Conservation (phyloP, 176 grass and related monocot genomes). For the Musa schizocarpa region DNA sequence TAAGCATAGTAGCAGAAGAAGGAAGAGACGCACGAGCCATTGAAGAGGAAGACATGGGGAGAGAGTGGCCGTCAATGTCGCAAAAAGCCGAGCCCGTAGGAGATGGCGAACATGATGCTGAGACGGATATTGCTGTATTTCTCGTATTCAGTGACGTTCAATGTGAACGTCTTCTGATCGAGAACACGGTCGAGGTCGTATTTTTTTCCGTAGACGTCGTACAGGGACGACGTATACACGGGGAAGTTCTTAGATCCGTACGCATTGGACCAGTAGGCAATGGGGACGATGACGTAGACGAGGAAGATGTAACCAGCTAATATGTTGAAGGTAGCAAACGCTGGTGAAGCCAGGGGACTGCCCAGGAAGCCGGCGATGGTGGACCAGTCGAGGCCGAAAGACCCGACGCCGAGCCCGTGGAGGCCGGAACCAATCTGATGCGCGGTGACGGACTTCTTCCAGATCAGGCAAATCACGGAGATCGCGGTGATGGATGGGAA, state of each 20-base stretch:
- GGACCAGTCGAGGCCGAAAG: too few species aligned
- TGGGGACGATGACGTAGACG: too few species aligned
- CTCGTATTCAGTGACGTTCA: conserved; percentile 51
- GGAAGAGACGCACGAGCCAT: conserved; percentile 15
- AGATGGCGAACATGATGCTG: conserved; percentile 4
- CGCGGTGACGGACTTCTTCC: too few species aligned
- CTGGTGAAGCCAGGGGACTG: too few species aligned
- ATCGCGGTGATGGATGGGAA: too few species aligned
- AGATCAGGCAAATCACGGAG: too few species aligned
- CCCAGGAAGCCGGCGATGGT: too few species aligned
- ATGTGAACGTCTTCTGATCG: conserved; percentile 36
- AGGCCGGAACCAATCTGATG: too few species aligned
- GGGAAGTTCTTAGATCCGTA: conserved; percentile 23
- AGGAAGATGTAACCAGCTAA: too few species aligned
- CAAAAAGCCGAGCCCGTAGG: neutral
- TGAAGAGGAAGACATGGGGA: conserved; percentile 22
- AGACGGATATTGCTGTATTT: conserved; percentile 29
- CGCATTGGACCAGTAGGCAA: too few species aligned
- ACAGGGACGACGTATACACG: conserved; percentile 45
- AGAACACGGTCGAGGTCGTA: conserved; percentile 53
- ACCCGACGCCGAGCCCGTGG: too few species aligned
- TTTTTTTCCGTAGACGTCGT: conserved; percentile 34
- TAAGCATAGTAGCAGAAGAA: neutral
- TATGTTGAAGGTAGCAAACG: too few species aligned
- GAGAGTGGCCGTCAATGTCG: neutral